Evolutionary conservation across 495 filamentous ascomycete genomes (phyloP), one percentile per base, ranked within the genome.

Genomic region (Parathielavia hyrcaniae): DNA sequence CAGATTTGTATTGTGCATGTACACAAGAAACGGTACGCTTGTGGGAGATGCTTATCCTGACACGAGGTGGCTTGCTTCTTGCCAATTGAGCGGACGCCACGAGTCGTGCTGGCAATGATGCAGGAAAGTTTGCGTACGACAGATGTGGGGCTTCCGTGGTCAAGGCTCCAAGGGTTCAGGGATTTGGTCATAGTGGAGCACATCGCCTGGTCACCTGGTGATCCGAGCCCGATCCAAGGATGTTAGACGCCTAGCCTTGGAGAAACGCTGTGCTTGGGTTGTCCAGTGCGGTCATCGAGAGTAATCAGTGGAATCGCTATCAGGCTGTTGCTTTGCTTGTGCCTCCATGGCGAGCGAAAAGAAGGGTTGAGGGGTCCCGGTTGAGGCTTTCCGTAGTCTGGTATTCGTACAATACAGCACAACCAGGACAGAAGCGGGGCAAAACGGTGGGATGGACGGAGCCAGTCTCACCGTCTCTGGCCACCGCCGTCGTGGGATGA

Each of bases 131-230:
- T 38, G 19, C 1, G 22, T 13, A 32, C 6, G 0, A n/a, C 8
- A 20, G 19, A 34, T 23, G 53, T 56, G 54, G 36, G 41, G 45
- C 16, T 6, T 12, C 36, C 40, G 9, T 35, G 44, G 36, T 36
- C 34, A 50, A 50, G 50, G 50, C 51, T 20, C 58, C 51, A 38
- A 60, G 58, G 23, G 35, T 38, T 38, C 41, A 13, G 34, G 56
- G 6, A 30, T 30, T 6, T 30, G 26, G 26, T 30, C 41, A 30
- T 26, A 23, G 47, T 50, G 58, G 35, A 43, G 51, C 49, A 22
- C 45, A 38, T 26, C n/a, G n/a, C n/a, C n/a, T n/a, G n/a, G 32
- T 36, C 32, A 38, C 48, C 35, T 26, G 44, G 23, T 51, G 26
- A 43, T 7, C 38, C 36, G 36, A 50, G 41, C 38, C 17, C 41